Evolutionary conservation across 257 asterid species (phyloP).

Genomic region (Primulina tabacum): DNA sequence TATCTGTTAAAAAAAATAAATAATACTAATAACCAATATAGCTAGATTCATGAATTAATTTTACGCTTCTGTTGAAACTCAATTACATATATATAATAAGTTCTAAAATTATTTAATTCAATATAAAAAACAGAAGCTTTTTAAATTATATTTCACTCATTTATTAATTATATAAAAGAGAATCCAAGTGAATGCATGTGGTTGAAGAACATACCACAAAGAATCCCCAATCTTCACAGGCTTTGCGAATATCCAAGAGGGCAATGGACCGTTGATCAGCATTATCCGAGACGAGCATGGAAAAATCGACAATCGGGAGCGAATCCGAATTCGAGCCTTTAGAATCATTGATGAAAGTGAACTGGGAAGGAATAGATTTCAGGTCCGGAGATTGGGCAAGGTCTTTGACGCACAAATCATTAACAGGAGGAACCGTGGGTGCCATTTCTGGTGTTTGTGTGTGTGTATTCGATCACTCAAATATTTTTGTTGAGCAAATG

Average conservation of each 20-base stretch:
- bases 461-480: not conserved
- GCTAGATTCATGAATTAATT: too few species aligned
- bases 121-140: too few species aligned
- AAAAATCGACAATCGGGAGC: constrained; percentile 42
- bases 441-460: constrained; percentile 3
- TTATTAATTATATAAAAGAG: too few species aligned
- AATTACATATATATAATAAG: too few species aligned
- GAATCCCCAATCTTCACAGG: constrained; percentile 54
- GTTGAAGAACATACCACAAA: constrained; percentile 34
- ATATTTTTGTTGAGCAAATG: not conserved
- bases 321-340: constrained; percentile 27
- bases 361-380: constrained; percentile 27
- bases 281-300: constrained; percentile 28
- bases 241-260: constrained; percentile 31
- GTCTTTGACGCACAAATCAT: constrained; percentile 23
- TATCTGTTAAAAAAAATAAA: too few species aligned
- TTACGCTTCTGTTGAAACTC: too few species aligned
- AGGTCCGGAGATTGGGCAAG: constrained; percentile 21
- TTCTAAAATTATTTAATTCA: too few species aligned
- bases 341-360: constrained; percentile 19
- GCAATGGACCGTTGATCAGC: constrained; percentile 28
- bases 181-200: too few species aligned
- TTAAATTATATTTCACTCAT: too few species aligned
- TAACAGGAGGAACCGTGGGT: not conserved
- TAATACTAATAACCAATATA: too few species aligned